Percentiles rank a stretch among this genome's conserved stretches.
These are phyloP conservation scores for Fagus crenata DNA, from an alignment of 306 rosid species.

Conservation along the genomic window DNA sequence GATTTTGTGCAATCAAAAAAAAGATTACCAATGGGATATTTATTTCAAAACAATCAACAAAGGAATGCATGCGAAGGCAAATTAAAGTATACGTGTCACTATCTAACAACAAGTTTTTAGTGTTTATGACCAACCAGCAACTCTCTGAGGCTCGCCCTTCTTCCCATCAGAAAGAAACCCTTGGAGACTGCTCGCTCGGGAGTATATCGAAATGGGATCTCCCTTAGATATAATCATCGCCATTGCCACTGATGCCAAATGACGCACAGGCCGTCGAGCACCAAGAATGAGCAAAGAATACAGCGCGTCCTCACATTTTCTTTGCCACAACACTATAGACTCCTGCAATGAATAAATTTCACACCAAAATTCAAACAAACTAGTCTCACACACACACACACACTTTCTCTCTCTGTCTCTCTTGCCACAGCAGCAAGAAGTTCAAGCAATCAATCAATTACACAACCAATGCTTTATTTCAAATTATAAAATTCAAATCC, in stretches of 20 bases:
- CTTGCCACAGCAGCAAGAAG: background rate
- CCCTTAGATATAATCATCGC: conserved; percentile 83
- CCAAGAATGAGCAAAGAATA: conserved; percentile 81
- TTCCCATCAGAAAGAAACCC: conserved; percentile 94
- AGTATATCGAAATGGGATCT: conserved; percentile 83
- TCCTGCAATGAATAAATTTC: conserved; percentile 53
- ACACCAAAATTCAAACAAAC: conserved; percentile 19
- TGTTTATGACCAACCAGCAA: conserved; percentile 66
- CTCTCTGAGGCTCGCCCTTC: conserved; percentile 76
- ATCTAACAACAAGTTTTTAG: conserved; percentile 1
- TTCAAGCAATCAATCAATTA: background rate
- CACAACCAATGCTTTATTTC: background rate
- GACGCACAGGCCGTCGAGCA: conserved; percentile 94
- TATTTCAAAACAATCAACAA: background rate
- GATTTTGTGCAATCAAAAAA: background rate
- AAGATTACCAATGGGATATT: background rate
- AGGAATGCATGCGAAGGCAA: background rate
- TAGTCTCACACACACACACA: too few species aligned
- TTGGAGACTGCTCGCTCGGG: conserved; percentile 93
- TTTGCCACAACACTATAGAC: conserved; percentile 84
- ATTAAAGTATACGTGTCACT: background rate
- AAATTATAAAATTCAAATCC: background rate
- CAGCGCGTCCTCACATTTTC: conserved; percentile 93
- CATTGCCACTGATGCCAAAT: conserved; percentile 92
- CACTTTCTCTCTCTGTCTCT: background rate